Evolutionary conservation across 2,329 filamentous ascomycete species (phyloP), one percentile per base, ranked within the genome.

Genomic region (Colletotrichum sp.): DNA sequence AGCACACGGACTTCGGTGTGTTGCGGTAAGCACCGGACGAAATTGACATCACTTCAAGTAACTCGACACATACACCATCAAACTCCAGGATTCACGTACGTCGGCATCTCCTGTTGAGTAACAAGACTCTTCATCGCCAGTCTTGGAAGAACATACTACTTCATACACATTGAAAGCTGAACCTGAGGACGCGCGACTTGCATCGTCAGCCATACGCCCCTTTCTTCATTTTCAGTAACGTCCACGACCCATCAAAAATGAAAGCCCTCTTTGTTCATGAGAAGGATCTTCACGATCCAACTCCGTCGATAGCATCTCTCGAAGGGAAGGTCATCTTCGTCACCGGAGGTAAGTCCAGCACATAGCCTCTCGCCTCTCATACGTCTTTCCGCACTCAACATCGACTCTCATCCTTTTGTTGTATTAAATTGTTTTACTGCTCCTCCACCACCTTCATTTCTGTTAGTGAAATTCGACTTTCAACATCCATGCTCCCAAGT

Each of bases 261-360:
- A 48, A 28, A 7, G 9, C 13, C 28, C 16, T 71, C 4, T 74
- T 74, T n/a, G 72, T 72, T 3, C 60, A 72, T 30, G 72, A 67
- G 30, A 72, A 74, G 21, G 68, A 74, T n/a, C 24, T 72, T 12
- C 34, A 60, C 13, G 52, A 74, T 21, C 68, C 72, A 21, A 74
- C 68, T 24, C 72, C 72, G 0, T 18, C n/a, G 16, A 86, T 90
- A 28, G 79, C 82, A 6, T 83, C 86, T 48, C 84, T 90, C 18
- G 79, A 84, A 2, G 87, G 85, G 57, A 91, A 89, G 76, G 86
- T 89, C 9, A 84, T 90, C 55, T 81, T 90, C 18, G 81, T 91
- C 7, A 90, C 89, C 4, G 90, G 89, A 69, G 89, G 88, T 88
- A 82, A 48, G 70, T 36, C 9, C 24, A 24, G 24, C 24, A 24